phyloP scores from a whole-genome alignment of 2,329 filamentous ascomycete genomes.

The Tetracladium maxilliforme region DNA sequence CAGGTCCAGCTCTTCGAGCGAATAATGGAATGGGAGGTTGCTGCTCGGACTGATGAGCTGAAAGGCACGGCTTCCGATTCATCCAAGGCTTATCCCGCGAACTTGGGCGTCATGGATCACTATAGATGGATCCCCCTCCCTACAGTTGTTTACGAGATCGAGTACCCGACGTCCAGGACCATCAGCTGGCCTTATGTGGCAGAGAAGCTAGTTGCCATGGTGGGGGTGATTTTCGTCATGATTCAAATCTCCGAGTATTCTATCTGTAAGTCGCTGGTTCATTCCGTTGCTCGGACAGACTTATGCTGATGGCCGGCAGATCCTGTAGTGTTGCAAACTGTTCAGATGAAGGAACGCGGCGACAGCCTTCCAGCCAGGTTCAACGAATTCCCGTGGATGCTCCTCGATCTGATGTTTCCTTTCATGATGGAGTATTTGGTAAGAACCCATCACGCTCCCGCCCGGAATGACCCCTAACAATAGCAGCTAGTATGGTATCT shows the following conservation, averaged over 20 bases:
- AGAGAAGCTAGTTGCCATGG: constrained; percentile 55
- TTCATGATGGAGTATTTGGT: constrained; percentile 63
- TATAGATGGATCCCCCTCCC: constrained; percentile 63
- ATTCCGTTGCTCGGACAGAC: background rate
- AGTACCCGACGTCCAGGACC: constrained; percentile 51
- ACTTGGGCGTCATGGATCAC: constrained; percentile 49
- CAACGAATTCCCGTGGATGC: constrained; percentile 55
- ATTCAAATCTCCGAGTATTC: constrained; percentile 62
- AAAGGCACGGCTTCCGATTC: constrained; percentile 36
- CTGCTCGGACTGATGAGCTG: constrained; percentile 44
- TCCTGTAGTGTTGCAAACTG: constrained; percentile 53
- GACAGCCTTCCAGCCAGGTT: constrained; percentile 46
- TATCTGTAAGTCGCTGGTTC: constrained; percentile 34
- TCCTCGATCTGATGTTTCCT: constrained; percentile 64
- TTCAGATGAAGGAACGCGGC: constrained; percentile 52
- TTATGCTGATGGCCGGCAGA: constrained; percentile 17
- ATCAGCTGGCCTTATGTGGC: constrained; percentile 64
- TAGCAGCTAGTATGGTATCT: constrained; percentile 56
- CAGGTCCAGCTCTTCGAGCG: constrained; percentile 49
- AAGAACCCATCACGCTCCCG: constrained; percentile 4
- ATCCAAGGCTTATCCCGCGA: constrained; percentile 47
- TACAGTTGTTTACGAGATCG: constrained; percentile 65
- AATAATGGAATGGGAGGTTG: constrained; percentile 49
- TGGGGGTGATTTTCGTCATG: constrained; percentile 66
- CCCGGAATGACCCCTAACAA: constrained; percentile 2